Evolutionary conservation across 768 basidiomycete genomes (phyloP).

Genomic region (Chalciporus piperatus): DNA sequence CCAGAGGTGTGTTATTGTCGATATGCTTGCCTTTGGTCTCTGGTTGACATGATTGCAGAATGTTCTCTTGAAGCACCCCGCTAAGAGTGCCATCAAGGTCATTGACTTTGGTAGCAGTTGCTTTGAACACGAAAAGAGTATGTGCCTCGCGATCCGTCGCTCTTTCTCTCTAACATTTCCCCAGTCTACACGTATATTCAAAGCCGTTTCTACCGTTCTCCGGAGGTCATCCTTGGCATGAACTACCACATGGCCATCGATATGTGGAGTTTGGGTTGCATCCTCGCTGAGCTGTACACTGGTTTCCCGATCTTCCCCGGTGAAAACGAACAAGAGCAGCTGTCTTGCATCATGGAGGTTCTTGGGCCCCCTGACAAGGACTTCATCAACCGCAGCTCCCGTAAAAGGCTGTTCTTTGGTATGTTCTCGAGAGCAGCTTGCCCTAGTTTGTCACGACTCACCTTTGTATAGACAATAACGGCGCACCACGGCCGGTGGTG

Average conservation of each 20-base stretch:
- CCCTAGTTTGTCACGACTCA: slow-evolving; percentile 2
- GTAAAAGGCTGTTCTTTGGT: slow-evolving; percentile 97
- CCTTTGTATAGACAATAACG: slow-evolving; percentile 70
- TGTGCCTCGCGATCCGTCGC: slow-evolving; percentile 25
- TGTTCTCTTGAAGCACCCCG: slow-evolving; percentile 89
- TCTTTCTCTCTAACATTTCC: slow-evolving; percentile 8
- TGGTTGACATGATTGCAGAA: slow-evolving; percentile 53
- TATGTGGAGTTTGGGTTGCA: slow-evolving; percentile 99
- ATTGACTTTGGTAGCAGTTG: slow-evolving; percentile 99
- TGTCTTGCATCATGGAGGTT: slow-evolving; percentile 99
- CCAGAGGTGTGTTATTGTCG: slow-evolving; percentile 69
- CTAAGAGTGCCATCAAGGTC: slow-evolving; percentile 95
- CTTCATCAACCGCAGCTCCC: slow-evolving; percentile 88
- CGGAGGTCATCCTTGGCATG: slow-evolving; percentile 98
- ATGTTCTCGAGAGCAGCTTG: slow-evolving; percentile 19
- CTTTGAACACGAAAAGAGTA: slow-evolving; percentile 97
- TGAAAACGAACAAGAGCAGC: slow-evolving; percentile 97
- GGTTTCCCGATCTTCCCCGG: slow-evolving; percentile 99
- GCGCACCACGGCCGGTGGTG: slow-evolving; percentile 88
- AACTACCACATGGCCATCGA: slow-evolving; percentile 99
- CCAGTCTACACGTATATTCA: slow-evolving; percentile 99
- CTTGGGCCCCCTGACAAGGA: slow-evolving; percentile 95
- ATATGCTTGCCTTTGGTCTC: background rate
- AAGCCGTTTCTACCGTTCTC: slow-evolving; percentile 99
- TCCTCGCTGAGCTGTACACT: slow-evolving; percentile 94